Base-by-base conservation (phyloP, 345 rosid species). In the Eucalyptus camaldulensis region DNA sequence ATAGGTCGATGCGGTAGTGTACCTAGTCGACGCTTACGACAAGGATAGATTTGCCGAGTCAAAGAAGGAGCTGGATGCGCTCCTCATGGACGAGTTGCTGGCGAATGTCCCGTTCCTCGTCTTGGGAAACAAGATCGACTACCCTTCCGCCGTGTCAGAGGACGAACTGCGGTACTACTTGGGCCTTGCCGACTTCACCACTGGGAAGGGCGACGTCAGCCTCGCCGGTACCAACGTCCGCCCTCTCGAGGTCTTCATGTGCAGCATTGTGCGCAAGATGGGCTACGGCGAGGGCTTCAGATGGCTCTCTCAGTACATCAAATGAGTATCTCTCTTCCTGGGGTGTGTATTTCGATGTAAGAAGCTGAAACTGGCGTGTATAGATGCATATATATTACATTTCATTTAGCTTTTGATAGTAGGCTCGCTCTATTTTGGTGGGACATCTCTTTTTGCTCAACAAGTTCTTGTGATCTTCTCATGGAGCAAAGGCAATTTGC, bases 261-360 rank as follows among this genome's bases (percentile, higher is more conserved):
- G 93, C 91, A 92, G 93, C 91, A 89, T 92, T 22, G 93, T 92
- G 25, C 92, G 93, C 81, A 90, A 92, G 90, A 92, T 92, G 93
- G 93, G 93, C 21, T 90, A 92, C 10, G 92, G 93, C 16, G 93
- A 92, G 25, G 92, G 92, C 44, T 91, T 91, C 91, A 87, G 87
- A 43, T 91, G 92, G 92, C 87, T 91, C 14, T 89, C 92, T 44
- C 93, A 90, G 81, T 92, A 90, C 90, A 89, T 90, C 88, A 89
- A 90, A 87, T 90, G 87, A 72, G 50, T 6, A 51, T n/a, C 1
- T 76, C 83, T 76, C 83, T 37, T 76, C 27, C 44, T 3, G 47
- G 45, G 27, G 83, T 21, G 83, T 21, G 25, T 69, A 19, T 65
- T 40, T 76, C 8, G 27, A 44, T 21, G 47, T 21, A 21, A 76